Conservation (phyloP, 2,329 filamentous ascomycete genomes). For the Fusarium albosuccineum region DNA sequence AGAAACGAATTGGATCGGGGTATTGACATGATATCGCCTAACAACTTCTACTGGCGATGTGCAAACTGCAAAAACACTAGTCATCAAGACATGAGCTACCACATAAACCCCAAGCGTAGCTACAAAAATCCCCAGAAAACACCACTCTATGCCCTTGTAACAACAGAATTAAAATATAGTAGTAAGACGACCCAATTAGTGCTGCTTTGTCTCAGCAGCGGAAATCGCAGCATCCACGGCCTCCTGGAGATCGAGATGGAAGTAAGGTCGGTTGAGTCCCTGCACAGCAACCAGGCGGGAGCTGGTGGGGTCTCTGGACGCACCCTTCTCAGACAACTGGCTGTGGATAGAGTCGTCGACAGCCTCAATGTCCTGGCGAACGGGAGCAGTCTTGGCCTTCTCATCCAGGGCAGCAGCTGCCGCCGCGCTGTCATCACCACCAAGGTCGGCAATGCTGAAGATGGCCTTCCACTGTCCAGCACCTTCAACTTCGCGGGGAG, state of each 20-base stretch:
- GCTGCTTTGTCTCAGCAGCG: constrained; percentile 50
- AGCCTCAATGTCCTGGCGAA: constrained; percentile 48
- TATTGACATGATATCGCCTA: constrained; percentile 32
- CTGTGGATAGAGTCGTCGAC: constrained; percentile 41
- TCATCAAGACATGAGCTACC: constrained; percentile 1
- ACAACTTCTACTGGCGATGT: constrained; percentile 20
- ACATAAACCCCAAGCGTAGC: neutral
- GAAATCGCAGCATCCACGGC: constrained; percentile 60
- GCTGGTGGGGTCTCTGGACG: constrained; percentile 46
- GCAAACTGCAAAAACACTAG: constrained; percentile 7
- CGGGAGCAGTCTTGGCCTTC: constrained; percentile 49
- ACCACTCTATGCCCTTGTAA: constrained; percentile 13
- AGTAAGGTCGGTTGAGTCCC: constrained; percentile 64
- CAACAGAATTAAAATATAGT: constrained; percentile 10
- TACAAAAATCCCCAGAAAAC: constrained; percentile 11
- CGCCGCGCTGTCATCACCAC: constrained; percentile 75
- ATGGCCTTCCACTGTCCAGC: constrained; percentile 74
- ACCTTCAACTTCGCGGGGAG: constrained; percentile 46
- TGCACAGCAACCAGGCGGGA: constrained; percentile 55
- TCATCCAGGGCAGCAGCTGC: constrained; percentile 72
- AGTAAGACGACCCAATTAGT: constrained; percentile 26
- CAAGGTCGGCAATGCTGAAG: constrained; percentile 91
- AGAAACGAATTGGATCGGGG: constrained; percentile 27
- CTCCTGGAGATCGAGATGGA: constrained; percentile 65
- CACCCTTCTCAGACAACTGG: constrained; percentile 46